Evolutionary conservation across 2,329 filamentous ascomycete genomes (phyloP).

Genomic region (Tolypocladium ophioglossoides): DNA sequence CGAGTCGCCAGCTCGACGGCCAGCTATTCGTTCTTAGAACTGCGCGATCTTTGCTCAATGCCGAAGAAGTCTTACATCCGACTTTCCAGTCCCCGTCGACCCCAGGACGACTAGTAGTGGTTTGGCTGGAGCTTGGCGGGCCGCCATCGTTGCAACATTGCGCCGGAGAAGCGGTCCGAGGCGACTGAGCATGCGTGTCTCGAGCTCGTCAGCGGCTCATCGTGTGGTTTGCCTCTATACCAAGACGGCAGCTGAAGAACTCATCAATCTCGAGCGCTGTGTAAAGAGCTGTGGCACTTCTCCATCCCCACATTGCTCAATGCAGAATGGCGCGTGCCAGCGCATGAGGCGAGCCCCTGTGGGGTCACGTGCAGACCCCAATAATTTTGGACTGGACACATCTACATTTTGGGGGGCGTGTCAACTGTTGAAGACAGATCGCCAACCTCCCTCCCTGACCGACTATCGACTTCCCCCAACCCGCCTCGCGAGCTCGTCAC

Average conservation of each 20-base stretch:
- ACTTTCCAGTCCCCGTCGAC: conserved; percentile 89
- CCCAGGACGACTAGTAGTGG: conserved; percentile 77
- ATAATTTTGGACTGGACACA: conserved; percentile 31
- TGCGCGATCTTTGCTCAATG: neutral
- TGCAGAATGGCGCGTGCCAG: neutral
- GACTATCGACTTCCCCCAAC: conserved; percentile 20
- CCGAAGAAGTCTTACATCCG: conserved; percentile 51
- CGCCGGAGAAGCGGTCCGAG: conserved; percentile 15
- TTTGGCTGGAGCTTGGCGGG: conserved; percentile 27
- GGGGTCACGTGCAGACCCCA: conserved; percentile 23
- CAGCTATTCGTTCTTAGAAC: conserved; percentile 44
- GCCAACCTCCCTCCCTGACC: conserved; percentile 23
- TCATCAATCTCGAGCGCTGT: neutral
- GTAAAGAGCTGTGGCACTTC: neutral
- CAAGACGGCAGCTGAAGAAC: neutral
- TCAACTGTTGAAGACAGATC: conserved; percentile 32
- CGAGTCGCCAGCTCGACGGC: conserved; percentile 76
- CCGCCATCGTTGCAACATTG: conserved; percentile 29
- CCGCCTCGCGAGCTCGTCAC: conserved; percentile 23
- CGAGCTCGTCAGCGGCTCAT: neutral
- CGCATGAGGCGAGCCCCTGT: neutral
- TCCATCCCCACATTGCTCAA: conserved; percentile 4
- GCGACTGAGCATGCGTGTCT: conserved; percentile 15
- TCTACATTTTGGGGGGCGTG: conserved; percentile 22
- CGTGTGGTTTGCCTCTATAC: neutral